These are phyloP conservation scores for Solanum peruvianum DNA, from an alignment of 257 asterid species.

Conservation along the genomic window DNA sequence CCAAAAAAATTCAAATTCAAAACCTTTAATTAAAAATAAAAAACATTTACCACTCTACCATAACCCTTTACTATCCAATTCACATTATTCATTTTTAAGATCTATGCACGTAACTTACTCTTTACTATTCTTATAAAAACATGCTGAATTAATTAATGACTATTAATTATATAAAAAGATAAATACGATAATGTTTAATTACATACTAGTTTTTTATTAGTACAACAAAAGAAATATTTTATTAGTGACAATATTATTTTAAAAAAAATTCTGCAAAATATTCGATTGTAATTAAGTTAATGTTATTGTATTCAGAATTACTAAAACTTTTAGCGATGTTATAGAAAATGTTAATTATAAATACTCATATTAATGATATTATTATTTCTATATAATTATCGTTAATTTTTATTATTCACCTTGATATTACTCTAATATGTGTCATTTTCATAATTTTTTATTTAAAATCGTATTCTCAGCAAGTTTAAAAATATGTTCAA, in stretches of 20 bases:
- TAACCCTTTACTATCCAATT: accelerated
- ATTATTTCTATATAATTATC: no score
- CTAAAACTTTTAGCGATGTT: no score
- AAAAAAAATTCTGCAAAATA: no score
- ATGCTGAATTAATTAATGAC: no score
- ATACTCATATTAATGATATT: no score
- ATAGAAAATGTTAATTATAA: no score
- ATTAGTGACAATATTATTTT: no score
- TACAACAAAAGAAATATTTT: neutral
- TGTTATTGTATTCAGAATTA: neutral
- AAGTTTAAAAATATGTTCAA: neutral
- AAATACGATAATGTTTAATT: neutral
- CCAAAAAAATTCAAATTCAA: accelerated
- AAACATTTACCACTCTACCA: no score
- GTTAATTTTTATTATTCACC: no score
- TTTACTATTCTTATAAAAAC: neutral
- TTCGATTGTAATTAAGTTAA: accelerated
- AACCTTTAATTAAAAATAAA: accelerated
- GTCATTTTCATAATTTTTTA: neutral
- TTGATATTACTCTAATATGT: neutral
- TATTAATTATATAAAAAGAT: neutral
- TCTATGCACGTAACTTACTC: neutral
- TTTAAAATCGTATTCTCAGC: neutral
- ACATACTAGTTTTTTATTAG: no score
- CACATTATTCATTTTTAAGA: neutral